Conservation (phyloP, 306 rosid genomes). For the Urtica urens region DNA sequence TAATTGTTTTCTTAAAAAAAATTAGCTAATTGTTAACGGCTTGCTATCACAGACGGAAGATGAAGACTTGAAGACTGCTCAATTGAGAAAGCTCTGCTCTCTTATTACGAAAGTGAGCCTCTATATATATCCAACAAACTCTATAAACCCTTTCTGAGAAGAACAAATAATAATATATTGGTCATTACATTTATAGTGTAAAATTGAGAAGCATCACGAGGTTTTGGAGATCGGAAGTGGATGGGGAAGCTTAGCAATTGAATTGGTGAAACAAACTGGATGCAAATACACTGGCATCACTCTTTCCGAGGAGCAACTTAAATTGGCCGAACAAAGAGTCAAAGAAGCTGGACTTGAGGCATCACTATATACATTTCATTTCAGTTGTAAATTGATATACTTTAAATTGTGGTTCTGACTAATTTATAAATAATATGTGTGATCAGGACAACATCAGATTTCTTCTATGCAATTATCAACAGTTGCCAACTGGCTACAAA, state of each 20-base stretch:
- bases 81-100: conserved; percentile 51
- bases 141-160: too few relatives aligned
- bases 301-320: conserved; percentile 61
- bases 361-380: background rate
- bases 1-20: too few relatives aligned
- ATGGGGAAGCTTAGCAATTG: conserved; percentile 88
- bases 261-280: conserved; percentile 62
- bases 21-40: too few relatives aligned
- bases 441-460: conserved; percentile 54
- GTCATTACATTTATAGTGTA: conserved; percentile 32
- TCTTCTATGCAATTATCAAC: conserved; percentile 74
- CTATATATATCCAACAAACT: background rate
- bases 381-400: too few relatives aligned
- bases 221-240: conserved; percentile 83
- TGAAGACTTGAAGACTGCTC: conserved; percentile 69
- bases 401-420: too few relatives aligned
- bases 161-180: background rate
- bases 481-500: conserved; percentile 38
- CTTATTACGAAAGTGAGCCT: conserved; percentile 48
- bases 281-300: conserved; percentile 86
- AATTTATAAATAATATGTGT: too few relatives aligned
- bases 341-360: conserved; percentile 72
- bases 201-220: conserved; percentile 51
- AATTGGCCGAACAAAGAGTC: conserved; percentile 55
- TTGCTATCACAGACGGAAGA: conserved; percentile 38